Evolutionary conservation across 2,329 filamentous ascomycete species (phyloP).

Genomic region (Emergomyces pasteurianus): DNA sequence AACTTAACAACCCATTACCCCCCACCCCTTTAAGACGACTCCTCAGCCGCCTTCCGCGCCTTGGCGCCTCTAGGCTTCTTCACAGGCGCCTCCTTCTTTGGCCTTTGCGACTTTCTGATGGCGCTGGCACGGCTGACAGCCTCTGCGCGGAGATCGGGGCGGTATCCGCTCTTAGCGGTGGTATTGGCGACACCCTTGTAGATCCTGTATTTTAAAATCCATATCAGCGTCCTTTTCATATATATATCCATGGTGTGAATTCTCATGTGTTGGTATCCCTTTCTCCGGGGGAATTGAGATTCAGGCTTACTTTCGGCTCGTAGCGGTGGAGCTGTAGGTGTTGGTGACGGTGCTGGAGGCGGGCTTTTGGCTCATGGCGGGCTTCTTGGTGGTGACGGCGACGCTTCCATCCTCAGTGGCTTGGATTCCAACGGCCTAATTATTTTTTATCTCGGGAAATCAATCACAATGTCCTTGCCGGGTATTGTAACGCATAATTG

Average conservation of each 20-base stretch:
- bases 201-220: conserved; percentile 45
- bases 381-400: conserved; percentile 74
- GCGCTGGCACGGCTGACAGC: conserved; percentile 82
- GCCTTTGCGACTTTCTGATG: conserved; percentile 65
- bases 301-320: conserved; percentile 62
- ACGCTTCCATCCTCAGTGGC: conserved; percentile 67
- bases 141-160: conserved; percentile 59
- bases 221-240: conserved; percentile 3
- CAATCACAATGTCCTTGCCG: neutral
- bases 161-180: conserved; percentile 77
- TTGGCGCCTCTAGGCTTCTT: conserved; percentile 67
- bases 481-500: neutral
- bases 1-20: neutral
- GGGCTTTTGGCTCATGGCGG: conserved; percentile 59
- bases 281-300: neutral
- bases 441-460: conserved; percentile 3
- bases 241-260: conserved; percentile 13
- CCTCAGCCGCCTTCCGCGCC: conserved; percentile 55
- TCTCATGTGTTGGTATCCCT: neutral
- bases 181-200: conserved; percentile 79
- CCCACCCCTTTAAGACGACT: neutral
- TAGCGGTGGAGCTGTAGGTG: conserved; percentile 59
- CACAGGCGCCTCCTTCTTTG: conserved; percentile 63
- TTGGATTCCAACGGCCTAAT: conserved; percentile 75
- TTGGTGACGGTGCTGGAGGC: conserved; percentile 52